Base-by-base conservation (phyloP, 164 flowering plant genomes). In the Cinnamomum micranthum region DNA sequence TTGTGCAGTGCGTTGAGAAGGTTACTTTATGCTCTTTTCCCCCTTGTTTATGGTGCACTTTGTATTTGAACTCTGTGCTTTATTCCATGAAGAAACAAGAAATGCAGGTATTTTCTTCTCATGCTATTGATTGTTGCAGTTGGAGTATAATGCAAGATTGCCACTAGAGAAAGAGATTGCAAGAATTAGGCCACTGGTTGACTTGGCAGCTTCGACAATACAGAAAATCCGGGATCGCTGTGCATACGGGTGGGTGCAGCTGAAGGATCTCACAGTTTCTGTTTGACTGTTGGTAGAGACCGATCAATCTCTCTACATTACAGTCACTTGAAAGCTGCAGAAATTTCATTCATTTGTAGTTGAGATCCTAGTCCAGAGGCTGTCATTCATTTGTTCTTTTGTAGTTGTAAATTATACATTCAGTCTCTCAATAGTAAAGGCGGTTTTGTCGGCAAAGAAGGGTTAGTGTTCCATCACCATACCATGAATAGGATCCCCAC, bases 161-260 rank as follows among this genome's bases (percentile, higher is more conserved):
- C 75, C 77, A 13, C 65, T 88, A 31, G 97, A 94, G 80, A 92
- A 85, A 76, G 91, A 91, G 72, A 66, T 96, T 19, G 80, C 78
- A 41, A 88, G 84, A 74, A 80, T 96, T 68, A 84, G 87, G 22
- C 88, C 88, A 1, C 50, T 77, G 68, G 92, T 88, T 65, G 87
- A 86, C 35, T 76, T 81, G 77, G 98, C 92, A 31, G 82, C 88
- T 50, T 80, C 87, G 2, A 80, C 76, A 1, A 81, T 89, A 25
- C 89, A 88, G 74, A 84, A 84, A 73, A 79, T 92, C 4, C 80
- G 94, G 22, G 97, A 96, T 64, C 87, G 94, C 12, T 91, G 94
- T 76, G 93, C 95, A 9, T 96, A 87, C 81, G 94, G 97, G 13
- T 94, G 98, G 98, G 83, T 96, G 25, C 86, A 86, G 73, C 79